Evolutionary conservation across 2,329 filamentous ascomycete genomes (phyloP).

Genomic region (Plectosphaerella plurivora): DNA sequence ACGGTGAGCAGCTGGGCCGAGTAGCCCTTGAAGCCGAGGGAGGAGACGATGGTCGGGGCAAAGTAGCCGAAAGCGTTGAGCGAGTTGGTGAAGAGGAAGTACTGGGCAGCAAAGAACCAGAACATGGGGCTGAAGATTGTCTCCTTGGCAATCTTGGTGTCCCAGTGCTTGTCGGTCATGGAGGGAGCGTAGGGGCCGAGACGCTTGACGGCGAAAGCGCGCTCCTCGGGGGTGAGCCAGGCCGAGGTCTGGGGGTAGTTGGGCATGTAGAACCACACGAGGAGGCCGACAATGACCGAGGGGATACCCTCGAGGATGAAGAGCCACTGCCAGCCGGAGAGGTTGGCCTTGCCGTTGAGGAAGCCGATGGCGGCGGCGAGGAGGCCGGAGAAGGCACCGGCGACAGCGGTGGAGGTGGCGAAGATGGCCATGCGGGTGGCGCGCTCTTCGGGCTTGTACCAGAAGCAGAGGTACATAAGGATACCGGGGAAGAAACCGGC

Average conservation of each 20-base stretch:
- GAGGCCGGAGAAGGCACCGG: constrained; percentile 57
- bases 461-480: constrained; percentile 57
- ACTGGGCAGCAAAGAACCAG: constrained; percentile 25
- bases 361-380: constrained; percentile 47
- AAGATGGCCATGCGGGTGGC: constrained; percentile 57
- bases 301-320: constrained; percentile 49
- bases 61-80: constrained; percentile 30
- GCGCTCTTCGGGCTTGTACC: constrained; percentile 56
- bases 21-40: constrained; percentile 26
- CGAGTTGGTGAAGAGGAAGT: constrained; percentile 27
- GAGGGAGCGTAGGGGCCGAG: constrained; percentile 26
- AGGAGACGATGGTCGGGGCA: constrained; percentile 26
- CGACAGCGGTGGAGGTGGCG: constrained; percentile 52
- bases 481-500: constrained; percentile 49
- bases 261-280: constrained; percentile 25
- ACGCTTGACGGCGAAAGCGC: constrained; percentile 27
- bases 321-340: constrained; percentile 58
- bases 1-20: constrained; percentile 29
- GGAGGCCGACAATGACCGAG: constrained; percentile 22
- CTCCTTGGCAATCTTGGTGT: constrained; percentile 22
- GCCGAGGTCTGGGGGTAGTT: constrained; percentile 27
- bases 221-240: constrained; percentile 26
- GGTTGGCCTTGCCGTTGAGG: constrained; percentile 38
- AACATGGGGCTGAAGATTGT: constrained; percentile 26
- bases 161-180: constrained; percentile 29